Base-by-base conservation (phyloP, 805 yeast species). In the Diddensiella caesifluorescens region DNA sequence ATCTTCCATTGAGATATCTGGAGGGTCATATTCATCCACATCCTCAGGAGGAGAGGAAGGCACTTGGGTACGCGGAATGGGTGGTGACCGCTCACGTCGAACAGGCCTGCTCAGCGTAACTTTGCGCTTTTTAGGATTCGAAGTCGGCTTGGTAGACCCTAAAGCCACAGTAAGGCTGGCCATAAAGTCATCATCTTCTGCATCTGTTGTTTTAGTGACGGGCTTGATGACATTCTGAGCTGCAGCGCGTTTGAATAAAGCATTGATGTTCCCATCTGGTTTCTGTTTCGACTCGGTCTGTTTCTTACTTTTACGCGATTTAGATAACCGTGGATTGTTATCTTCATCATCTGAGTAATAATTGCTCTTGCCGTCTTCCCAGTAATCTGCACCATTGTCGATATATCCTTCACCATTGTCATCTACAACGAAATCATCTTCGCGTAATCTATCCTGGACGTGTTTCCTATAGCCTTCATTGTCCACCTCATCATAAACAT, bases 321-420 rank as follows among this genome's bases (percentile, higher is more conserved):
- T 23, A 12, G 52, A 55, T 27, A 52, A 53, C 50, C 54, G 4
- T 36, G 50, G 27, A 13, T 30, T n/a, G 5, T 20, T 10, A 10
- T 31, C 35, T 4, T 57, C 58, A 9, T 48, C 60, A 12, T 57
- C 64, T 13, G 45, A 47, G 19, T 39, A 43, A 22, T 40, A 52
- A 5, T 50, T 50, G 74, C 75, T 39, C 69, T 64, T 32, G 72
- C 74, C 41, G 69, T 67, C 42, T 45, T 80, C 94, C 89, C 95
- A 87, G 46, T 87, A 95, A 54, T 90, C 94, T 5, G 73, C 84
- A 44, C 98, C 98, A 32, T 83, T 83, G 54, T 92, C 97, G 1
- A 87, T 89, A 56, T 90, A 90, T 0, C 97, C 97, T 50, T 81
- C 83, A 22, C 96, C 96, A 51, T 83, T 79, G 60, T 90, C 97